A percentile compares a stretch with the other conserved stretches of the same genome.
Evolutionary conservation across 2,329 filamentous ascomycete genomes (phyloP).

Genomic region (Penicillium brasilianum): DNA sequence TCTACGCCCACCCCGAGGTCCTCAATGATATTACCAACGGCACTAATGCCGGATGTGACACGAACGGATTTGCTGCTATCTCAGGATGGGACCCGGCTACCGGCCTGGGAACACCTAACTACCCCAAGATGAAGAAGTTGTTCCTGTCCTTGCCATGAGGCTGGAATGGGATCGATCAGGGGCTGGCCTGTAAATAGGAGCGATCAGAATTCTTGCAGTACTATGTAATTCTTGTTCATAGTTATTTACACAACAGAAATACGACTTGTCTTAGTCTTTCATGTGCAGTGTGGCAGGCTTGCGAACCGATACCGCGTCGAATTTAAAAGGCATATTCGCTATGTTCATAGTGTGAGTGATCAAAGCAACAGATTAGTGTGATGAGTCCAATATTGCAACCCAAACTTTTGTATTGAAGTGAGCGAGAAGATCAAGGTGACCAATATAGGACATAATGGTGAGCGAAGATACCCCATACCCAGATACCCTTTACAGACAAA

Average conservation of each 20-base stretch:
- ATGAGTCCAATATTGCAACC: not conserved
- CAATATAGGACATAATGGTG: not conserved
- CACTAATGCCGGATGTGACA: slow-evolving; percentile 37
- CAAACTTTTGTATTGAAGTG: too few relatives aligned
- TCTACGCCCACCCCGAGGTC: slow-evolving; percentile 43
- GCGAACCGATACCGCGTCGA: not conserved
- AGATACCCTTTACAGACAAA: not conserved
- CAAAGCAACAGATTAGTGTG: not conserved
- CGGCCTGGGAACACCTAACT: slow-evolving; percentile 41
- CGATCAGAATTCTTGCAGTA: not conserved
- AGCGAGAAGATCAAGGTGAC: not conserved
- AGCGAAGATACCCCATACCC: not conserved
- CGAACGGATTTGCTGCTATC: slow-evolving; percentile 35
- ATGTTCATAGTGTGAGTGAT: not conserved
- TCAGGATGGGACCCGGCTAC: slow-evolving; percentile 40
- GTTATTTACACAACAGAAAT: not conserved
- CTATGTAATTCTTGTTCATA: not conserved
- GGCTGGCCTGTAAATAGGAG: not conserved
- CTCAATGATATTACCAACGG: slow-evolving; percentile 51
- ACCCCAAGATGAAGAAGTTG: slow-evolving; percentile 36
- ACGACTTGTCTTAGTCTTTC: not conserved
- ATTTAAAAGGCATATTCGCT: not conserved
- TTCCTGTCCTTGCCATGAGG: slow-evolving; percentile 33
- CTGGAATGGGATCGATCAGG: too few relatives aligned
- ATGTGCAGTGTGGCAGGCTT: not conserved